Evolutionary conservation across 371 early-diverging fungal species (phyloP).

Genomic region (Circinella umbellata): DNA sequence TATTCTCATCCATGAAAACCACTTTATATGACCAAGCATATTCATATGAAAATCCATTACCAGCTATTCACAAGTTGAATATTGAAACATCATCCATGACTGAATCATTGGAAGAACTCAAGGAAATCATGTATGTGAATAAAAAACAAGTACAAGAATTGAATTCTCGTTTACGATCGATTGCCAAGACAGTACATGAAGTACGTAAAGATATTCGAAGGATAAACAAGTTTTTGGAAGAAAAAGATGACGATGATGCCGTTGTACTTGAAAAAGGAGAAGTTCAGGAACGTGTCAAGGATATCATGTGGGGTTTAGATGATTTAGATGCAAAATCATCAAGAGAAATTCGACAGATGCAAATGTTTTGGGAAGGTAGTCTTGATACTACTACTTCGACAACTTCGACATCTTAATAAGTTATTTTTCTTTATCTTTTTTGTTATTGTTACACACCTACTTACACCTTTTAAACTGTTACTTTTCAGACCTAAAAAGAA

Average conservation of each 20-base stretch:
- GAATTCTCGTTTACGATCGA: slow-evolving; percentile 46
- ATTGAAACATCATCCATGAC: slow-evolving; percentile 48
- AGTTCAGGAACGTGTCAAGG: slow-evolving; percentile 52
- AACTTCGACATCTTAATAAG: background rate
- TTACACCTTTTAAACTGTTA: background rate
- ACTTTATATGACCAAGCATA: slow-evolving; percentile 44
- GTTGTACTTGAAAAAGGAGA: slow-evolving; percentile 56
- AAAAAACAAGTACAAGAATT: slow-evolving; percentile 55
- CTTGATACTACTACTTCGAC: background rate
- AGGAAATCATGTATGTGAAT: slow-evolving; percentile 58
- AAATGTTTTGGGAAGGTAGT: slow-evolving; percentile 47
- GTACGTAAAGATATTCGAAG: slow-evolving; percentile 55
- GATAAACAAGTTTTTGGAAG: slow-evolving; percentile 53
- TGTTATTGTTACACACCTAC: slow-evolving; percentile 1
- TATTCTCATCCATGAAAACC: slow-evolving; percentile 36
- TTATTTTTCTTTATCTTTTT: background rate
- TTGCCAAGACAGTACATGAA: slow-evolving; percentile 59
- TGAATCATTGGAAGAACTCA: slow-evolving; percentile 55
- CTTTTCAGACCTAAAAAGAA: background rate
- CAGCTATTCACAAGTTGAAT: slow-evolving; percentile 38
- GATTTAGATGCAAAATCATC: slow-evolving; percentile 49
- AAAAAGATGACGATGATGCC: slow-evolving; percentile 57
- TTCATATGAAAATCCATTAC: slow-evolving; percentile 49
- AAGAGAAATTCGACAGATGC: slow-evolving; percentile 48
- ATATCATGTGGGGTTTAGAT: slow-evolving; percentile 60